These are phyloP conservation scores for Tephrocybe sp. DNA, from an alignment of 768 basidiomycete species.

Conservation along the genomic window DNA sequence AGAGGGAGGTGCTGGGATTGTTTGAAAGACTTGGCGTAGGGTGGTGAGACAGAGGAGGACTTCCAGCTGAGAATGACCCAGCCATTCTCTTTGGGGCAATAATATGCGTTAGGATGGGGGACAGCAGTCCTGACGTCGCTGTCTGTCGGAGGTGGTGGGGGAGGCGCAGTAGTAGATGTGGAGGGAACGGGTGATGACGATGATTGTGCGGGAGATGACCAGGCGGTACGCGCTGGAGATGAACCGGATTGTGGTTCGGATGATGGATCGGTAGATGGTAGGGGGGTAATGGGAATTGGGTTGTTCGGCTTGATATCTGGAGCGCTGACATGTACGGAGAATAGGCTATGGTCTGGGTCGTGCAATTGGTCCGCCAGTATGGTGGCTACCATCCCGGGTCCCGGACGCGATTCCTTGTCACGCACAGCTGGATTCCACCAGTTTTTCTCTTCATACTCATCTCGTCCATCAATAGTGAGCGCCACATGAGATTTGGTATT, in stretches of 20 bases:
- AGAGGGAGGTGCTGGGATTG: conserved; percentile 41
- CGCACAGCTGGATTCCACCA: conserved; percentile 69
- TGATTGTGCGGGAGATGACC: conserved; percentile 1
- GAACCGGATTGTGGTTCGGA: not conserved
- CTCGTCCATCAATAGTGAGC: conserved; percentile 59
- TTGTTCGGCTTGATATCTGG: conserved; percentile 20
- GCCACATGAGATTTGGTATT: conserved; percentile 23
- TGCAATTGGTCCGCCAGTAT: conserved; percentile 67
- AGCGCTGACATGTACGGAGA: conserved; percentile 49
- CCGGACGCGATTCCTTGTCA: conserved; percentile 52
- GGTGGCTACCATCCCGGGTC: conserved; percentile 70
- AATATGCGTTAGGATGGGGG: conserved; percentile 83
- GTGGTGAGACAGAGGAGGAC: conserved; percentile 59
- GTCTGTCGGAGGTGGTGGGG: conserved; percentile 48
- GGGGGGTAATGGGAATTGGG: not conserved
- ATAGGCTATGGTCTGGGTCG: conserved; percentile 71
- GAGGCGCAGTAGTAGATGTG: conserved; percentile 11
- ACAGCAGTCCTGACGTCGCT: conserved; percentile 68
- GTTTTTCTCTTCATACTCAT: conserved; percentile 55
- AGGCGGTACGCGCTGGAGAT: conserved; percentile 8
- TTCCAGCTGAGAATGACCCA: conserved; percentile 80
- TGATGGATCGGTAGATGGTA: not conserved
- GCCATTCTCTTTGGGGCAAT: conserved; percentile 78
- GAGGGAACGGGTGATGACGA: not conserved
- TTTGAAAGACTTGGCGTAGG: conserved; percentile 56